Evolutionary conservation across 2,329 filamentous ascomycete species (phyloP), one percentile per base, ranked within the genome.

Genomic region (Colletotrichum sp.): DNA sequence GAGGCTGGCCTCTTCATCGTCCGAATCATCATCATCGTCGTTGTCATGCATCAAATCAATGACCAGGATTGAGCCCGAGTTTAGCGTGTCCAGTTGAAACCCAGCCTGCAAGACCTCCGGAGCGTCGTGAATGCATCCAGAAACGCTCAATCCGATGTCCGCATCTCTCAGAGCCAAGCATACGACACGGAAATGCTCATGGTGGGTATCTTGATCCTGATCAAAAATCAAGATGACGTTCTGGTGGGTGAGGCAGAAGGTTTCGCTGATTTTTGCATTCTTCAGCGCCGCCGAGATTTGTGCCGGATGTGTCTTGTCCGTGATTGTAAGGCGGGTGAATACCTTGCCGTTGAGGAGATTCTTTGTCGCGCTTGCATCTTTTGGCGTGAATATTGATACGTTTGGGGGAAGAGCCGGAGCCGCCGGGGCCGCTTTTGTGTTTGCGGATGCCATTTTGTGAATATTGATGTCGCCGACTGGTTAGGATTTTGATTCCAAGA

Each of bases 121-220:
- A 4, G 77, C 62, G 6, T 80, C 79, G 21, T 80, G 80, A 3
- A 80, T 64, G 55, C 79, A 80, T 5, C 79, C 79, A 1, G 79
- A 73, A 12, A 80, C 78, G n/a, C 76, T 77, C 6, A 80, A 75
- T 6, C 78, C 76, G 59, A 80, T 77, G 18, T 79, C 79, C 2
- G 74, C 77, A 30, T 79, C 77, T 65, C 77, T 79, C 21, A 80
- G 70, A 34, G 79, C 79, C 18, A 80, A 59, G 49, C 79, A 80
- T 1, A 80, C 78, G 15, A 66, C 67, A 6, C 79, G 74, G n/a
- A 80, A 79, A 60, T 80, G 79, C 57, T 80, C 78, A 24, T 80
- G 79, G 18, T 80, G 79, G 18, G 57, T 24, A 15, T 80, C 79
- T 15, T 75, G 66, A 16, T 74, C 77, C 5, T 72, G 62, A 24